Percentiles rank a stretch among this genome's conserved stretches.
Conservation (phyloP, 306 rosid species). For the Cyamopsis tetragonoloba region DNA sequence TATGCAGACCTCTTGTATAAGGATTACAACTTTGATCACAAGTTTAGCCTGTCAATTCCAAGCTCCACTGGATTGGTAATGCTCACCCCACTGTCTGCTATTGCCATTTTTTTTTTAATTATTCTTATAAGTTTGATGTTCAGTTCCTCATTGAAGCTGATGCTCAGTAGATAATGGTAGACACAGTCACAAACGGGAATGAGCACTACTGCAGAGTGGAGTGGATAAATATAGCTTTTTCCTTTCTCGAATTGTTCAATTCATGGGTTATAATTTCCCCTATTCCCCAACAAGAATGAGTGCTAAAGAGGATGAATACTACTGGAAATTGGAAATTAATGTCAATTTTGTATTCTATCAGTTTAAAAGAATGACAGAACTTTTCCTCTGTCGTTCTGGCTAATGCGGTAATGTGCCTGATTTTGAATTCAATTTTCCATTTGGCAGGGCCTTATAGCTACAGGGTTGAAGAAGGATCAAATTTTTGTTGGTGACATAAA, state of each 20-base stretch:
- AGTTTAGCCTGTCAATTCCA: conserved; percentile 65
- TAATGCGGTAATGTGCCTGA: conserved; percentile 8
- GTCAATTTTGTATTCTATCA: neutral
- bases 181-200: no score
- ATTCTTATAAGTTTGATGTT: neutral
- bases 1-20: conserved; percentile 77
- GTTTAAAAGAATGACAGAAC: neutral
- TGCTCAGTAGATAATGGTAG: conserved; percentile 7
- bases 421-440: conserved; percentile 25
- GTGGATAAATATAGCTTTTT: neutral
- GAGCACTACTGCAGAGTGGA: no score
- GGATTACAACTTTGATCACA: conserved; percentile 84
- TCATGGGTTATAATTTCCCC: neutral
- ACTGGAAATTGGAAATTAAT: neutral
- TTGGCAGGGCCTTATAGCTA: conserved; percentile 77
- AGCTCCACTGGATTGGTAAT: conserved; percentile 77
- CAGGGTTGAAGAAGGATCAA: conserved; percentile 85
- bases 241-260: neutral
- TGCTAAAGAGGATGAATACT: neutral
- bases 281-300: neutral
- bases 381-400: neutral
- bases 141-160: neutral
- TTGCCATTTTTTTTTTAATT: neutral
- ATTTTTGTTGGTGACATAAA: conserved; percentile 75
- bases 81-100: conserved; percentile 7